A percentile compares a stretch with the other conserved stretches of the same genome.
phyloP scores from a whole-genome alignment of 2,329 filamentous ascomycete species.

The Colletotrichum euphorbiae region DNA sequence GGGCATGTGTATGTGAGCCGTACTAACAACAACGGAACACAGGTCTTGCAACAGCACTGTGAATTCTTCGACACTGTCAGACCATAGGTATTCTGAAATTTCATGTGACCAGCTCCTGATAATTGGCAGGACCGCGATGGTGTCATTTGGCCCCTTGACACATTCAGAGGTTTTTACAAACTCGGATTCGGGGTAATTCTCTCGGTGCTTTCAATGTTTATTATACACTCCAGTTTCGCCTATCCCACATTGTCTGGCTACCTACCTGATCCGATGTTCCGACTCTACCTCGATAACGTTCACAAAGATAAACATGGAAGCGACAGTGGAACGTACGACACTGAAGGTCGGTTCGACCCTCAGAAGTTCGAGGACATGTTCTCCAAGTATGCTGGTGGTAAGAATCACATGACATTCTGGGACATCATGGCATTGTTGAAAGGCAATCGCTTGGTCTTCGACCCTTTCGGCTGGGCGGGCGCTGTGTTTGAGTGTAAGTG shows the following conservation, averaged over 20 bases:
- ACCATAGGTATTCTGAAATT: accelerated
- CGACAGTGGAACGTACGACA: conserved; percentile 59
- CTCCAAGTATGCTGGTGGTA: conserved; percentile 56
- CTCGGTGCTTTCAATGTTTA: conserved; percentile 52
- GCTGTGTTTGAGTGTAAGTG: conserved; percentile 44
- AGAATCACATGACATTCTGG: conserved; percentile 51
- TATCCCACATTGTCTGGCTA: conserved; percentile 55
- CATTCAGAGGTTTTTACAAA: conserved; percentile 53
- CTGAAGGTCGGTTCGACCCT: conserved; percentile 60
- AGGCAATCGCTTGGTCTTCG: conserved; percentile 55
- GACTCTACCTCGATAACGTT: conserved; percentile 52
- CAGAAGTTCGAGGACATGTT: conserved; percentile 65
- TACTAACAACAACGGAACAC: neutral
- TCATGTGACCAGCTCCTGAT: neutral
- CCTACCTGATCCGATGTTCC: conserved; percentile 53
- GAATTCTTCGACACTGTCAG: conserved; percentile 54
- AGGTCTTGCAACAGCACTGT: conserved; percentile 53
- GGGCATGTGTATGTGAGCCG: accelerated
- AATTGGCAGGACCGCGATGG: conserved; percentile 49
- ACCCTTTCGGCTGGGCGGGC: conserved; percentile 53
- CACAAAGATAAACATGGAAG: conserved; percentile 60
- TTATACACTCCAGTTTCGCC: conserved; percentile 57
- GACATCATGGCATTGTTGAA: conserved; percentile 53
- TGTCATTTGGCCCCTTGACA: conserved; percentile 53
- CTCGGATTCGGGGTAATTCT: conserved; percentile 55